A percentile compares a stretch with the other conserved stretches of the same genome.
Conservation (phyloP, 371 early-diverging fungal species). For the Mortierella sp. region DNA sequence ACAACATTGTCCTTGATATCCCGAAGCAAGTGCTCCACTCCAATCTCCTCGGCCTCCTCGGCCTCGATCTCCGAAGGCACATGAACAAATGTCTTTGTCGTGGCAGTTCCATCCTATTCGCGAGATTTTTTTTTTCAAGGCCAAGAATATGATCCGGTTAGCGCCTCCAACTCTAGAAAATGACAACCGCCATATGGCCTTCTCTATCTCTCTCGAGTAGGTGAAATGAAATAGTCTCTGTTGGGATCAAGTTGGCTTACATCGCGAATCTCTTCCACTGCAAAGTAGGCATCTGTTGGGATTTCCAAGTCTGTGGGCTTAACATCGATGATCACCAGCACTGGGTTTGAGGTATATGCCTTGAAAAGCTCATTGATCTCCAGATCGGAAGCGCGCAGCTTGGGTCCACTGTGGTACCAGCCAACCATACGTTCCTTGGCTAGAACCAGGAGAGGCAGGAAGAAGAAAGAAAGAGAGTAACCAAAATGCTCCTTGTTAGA, state of each 20-base stretch:
- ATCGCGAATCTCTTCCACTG: conserved; percentile 93
- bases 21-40: conserved; percentile 99
- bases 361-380: conserved; percentile 99
- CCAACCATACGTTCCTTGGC: conserved; percentile 98
- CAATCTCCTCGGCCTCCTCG: conserved; percentile 99
- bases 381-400: conserved; percentile 96
- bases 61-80: conserved; percentile 96
- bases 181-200: too few species aligned
- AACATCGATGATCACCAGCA: conserved; percentile 95
- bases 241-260: conserved; percentile 55
- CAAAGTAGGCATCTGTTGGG: conserved; percentile 96
- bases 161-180: too few species aligned
- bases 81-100: conserved; percentile 96
- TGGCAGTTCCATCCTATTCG: conserved; percentile 91
- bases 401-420: conserved; percentile 99
- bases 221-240: not conserved
- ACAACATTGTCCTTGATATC: conserved; percentile 98
- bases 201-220: too few species aligned
- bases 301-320: conserved; percentile 92
- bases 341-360: conserved; percentile 94
- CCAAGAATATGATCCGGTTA: too few species aligned
- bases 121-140: not conserved
- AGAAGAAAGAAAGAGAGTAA: not conserved
- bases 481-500: too few species aligned
- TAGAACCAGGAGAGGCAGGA: conserved; percentile 40